Evolutionary conservation across 1,139 yeast species (phyloP), one percentile per base, ranked within the genome.

Genomic region (Blastobotrys buckinghamii): DNA sequence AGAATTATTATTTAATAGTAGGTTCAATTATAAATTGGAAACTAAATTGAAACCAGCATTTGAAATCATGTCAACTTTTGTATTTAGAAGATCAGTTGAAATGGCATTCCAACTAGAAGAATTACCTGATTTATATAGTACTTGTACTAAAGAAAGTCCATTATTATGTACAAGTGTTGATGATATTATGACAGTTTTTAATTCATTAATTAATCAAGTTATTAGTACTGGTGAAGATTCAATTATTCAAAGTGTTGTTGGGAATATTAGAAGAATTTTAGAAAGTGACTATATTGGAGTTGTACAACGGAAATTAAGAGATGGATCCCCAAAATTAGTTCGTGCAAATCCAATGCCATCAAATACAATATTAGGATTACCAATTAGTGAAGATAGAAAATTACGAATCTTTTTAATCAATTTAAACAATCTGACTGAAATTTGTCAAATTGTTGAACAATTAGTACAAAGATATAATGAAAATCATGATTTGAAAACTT

Each of bases 131-230:
- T 47, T 70, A 7, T 50, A 43, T 57, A 65, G 44, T 55, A 62
- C 41, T 33, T 59, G 35, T 56, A 58, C 54, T 33, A 58, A 76
- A 10, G 86, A 76, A 53, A 76, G 72, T 44, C 79, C 85, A 3
- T 84, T 94, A 3, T 79, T 85, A 5, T 79, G 95, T 0, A 88
- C 97, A 0, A 82, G 88, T 10, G 80, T 90, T 37, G 98, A 92
- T 62, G 98, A 92, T 63, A 71, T 87, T 41, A 78, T 89, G 33
- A 72, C 88, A 58, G 79, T 89, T 17, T 68, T 89, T 42, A 84
- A 86, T 55, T 77, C 79, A n/a, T 72, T 84, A 7, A 64, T 85
- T 30, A 66, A 78, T 37, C 83, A 81, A 53, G 71, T 79, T 0
- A 64, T 84, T 17, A 79, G 81, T 45, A 75, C 89, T 0, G 86